Evolutionary conservation across 106 monocot species (phyloP).

Genomic region (Amphibolis antarctica): DNA sequence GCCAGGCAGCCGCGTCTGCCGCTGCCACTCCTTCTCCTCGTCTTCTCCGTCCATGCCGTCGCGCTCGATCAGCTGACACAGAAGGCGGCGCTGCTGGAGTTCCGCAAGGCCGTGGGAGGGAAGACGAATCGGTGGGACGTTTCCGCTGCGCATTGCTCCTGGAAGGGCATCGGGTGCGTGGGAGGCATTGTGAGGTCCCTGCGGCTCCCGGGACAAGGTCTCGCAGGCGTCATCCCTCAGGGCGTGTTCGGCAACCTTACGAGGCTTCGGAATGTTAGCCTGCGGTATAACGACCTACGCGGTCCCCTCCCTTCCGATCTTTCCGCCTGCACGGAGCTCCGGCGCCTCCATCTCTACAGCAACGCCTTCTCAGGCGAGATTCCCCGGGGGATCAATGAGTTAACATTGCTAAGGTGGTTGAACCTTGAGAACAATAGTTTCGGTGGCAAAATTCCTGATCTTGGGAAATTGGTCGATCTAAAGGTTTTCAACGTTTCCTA

Average conservation of each 20-base stretch:
- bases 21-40: slow-evolving; percentile 10
- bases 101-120: slow-evolving; percentile 34
- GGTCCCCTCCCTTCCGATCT: slow-evolving; percentile 61
- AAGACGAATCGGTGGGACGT: slow-evolving; percentile 24
- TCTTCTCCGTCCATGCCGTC: slow-evolving; percentile 6
- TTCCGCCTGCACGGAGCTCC: slow-evolving; percentile 24
- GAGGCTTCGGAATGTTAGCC: slow-evolving; percentile 44
- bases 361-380: slow-evolving; percentile 47
- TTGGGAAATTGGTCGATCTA: slow-evolving; percentile 27
- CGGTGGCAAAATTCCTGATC: slow-evolving; percentile 43
- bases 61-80: slow-evolving; percentile 31
- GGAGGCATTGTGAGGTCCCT: slow-evolving; percentile 34
- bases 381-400: slow-evolving; percentile 33
- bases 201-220: slow-evolving; percentile 46
- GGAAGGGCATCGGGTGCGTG: slow-evolving; percentile 44
- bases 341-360: slow-evolving; percentile 45
- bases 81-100: slow-evolving; percentile 37
- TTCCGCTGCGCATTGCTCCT: slow-evolving; percentile 39
- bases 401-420: slow-evolving; percentile 35
- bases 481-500: slow-evolving; percentile 67
- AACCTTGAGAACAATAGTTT: slow-evolving; percentile 47
- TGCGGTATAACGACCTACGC: slow-evolving; percentile 62
- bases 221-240: slow-evolving; percentile 53
- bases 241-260: slow-evolving; percentile 52
- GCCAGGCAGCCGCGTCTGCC: no score